Base-by-base conservation (phyloP, 306 rosid species). In the Cucumis melo region DNA sequence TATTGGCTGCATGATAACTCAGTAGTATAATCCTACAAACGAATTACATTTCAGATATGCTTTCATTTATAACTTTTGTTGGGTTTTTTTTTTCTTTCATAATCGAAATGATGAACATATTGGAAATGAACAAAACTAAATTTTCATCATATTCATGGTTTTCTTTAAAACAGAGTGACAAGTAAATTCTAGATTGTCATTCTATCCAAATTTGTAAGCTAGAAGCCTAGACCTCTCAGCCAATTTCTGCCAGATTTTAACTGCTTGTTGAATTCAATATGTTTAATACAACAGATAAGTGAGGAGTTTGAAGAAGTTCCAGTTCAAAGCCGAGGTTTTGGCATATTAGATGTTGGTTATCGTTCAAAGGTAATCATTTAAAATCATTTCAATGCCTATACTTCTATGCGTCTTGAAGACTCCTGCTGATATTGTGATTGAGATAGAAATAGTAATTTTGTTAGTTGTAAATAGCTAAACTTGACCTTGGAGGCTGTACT, bases 301-400 rank as follows among this genome's bases (percentile, higher is more conserved):
- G 97, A 94, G 87, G 98, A 94, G 39, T 94, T 94, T 74, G 96
- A 94, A 85, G 97, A 94, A 84, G 84, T 91, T 82, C 88, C 91
- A 39, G 98, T 94, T 81, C 98, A 94, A 87, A 94, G 98, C 83
- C 89, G 97, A 50, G 98, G 98, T 39, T 93, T 93, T 82, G 98
- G 95, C 77, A 90, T 93, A 90, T 93, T 93, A 61, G 98, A 93
- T 80, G 97, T 93, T 29, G 97, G 98, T 64, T 93, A 84, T 80
- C 98, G 98, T 71, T 93, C 98, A 78, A 46, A 72, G 92, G 98
- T 91, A 78, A 76, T 36, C 55, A 29, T 83, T 77, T 76, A 38
- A 74, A 7, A 50, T 59, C 27, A 9, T 39, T 16, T 20, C 20
- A 20, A 38, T 32, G 27, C 24, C 23, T 16, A 62, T 17, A 6